These are phyloP conservation scores for Penicillium roqueforti DNA, from an alignment of 495 filamentous ascomycete species.

Conservation along the genomic window DNA sequence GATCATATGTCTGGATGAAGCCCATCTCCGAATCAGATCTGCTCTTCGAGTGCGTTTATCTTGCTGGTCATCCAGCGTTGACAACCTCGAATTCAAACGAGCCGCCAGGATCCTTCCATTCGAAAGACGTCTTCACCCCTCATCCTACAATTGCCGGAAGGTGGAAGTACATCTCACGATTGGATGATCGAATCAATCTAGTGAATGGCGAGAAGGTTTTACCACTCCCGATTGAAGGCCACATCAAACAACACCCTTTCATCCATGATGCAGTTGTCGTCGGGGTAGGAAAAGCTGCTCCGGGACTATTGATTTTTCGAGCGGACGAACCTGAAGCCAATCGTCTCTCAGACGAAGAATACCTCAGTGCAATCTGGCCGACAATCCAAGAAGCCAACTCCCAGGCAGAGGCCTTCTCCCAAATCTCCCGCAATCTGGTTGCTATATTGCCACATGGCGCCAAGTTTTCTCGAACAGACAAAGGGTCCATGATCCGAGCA, in stretches of 20 bases:
- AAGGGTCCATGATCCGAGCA: slow-evolving; percentile 53
- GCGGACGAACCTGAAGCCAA: slow-evolving; percentile 26
- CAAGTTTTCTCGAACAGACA: slow-evolving; percentile 50
- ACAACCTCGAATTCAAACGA: slow-evolving; percentile 52
- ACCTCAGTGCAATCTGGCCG: slow-evolving; percentile 46
- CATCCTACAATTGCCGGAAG: slow-evolving; percentile 54
- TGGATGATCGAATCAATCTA: slow-evolving; percentile 62
- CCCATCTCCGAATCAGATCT: slow-evolving; percentile 32
- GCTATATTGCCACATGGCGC: slow-evolving; percentile 37
- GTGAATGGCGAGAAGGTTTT: slow-evolving; percentile 67
- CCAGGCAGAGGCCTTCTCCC: slow-evolving; percentile 50
- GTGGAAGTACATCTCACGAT: slow-evolving; percentile 61
- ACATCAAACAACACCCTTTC: slow-evolving; percentile 45
- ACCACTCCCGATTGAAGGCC: slow-evolving; percentile 58
- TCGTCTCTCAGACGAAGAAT: slow-evolving; percentile 34
- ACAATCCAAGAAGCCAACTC: slow-evolving; percentile 47
- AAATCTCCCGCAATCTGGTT: slow-evolving; percentile 53
- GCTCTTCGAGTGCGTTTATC: slow-evolving; percentile 51
- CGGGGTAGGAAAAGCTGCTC: slow-evolving; percentile 46
- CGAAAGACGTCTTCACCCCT: slow-evolving; percentile 58
- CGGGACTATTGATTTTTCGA: slow-evolving; percentile 53
- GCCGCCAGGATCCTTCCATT: slow-evolving; percentile 49
- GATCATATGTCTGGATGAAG: slow-evolving; percentile 48
- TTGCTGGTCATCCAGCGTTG: slow-evolving; percentile 48
- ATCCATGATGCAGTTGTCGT: slow-evolving; percentile 58